Evolutionary conservation across 345 rosid genomes (phyloP).

Genomic region (Luvunga scandens): DNA sequence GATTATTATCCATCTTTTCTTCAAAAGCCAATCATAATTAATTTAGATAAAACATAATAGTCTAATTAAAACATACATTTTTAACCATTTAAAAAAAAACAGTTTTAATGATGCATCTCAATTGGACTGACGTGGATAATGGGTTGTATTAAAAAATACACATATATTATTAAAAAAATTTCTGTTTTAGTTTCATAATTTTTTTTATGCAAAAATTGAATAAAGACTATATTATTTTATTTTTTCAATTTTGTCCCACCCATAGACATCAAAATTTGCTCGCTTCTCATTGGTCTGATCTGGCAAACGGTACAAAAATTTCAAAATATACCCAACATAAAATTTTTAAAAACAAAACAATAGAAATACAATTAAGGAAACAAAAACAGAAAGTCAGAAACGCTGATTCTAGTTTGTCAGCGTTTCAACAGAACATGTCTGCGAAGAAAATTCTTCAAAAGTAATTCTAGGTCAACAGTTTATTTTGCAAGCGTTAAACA

Average conservation of each 20-base stretch:
- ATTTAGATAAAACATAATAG: not conserved
- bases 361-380: not conserved
- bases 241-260: not conserved
- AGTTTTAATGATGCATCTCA: not conserved
- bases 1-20: not conserved
- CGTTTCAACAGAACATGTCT: conserved; percentile 13
- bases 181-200: not conserved
- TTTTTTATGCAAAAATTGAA: not conserved
- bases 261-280: not conserved
- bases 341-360: not conserved
- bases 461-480: conserved; percentile 28
- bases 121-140: not conserved
- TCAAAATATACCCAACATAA: not conserved
- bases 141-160: not conserved
- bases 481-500: not conserved
- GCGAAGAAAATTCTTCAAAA: not conserved
- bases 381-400: not conserved
- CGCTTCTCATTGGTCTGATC: not conserved
- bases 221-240: not conserved
- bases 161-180: too few species aligned
- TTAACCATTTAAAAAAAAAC: too few species aligned
- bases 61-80: not conserved
- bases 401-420: conserved; percentile 3
- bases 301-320: not conserved
- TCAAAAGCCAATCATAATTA: not conserved